phyloP scores from a whole-genome alignment of 2,329 filamentous ascomycete genomes.

The Penicillium expansum region DNA sequence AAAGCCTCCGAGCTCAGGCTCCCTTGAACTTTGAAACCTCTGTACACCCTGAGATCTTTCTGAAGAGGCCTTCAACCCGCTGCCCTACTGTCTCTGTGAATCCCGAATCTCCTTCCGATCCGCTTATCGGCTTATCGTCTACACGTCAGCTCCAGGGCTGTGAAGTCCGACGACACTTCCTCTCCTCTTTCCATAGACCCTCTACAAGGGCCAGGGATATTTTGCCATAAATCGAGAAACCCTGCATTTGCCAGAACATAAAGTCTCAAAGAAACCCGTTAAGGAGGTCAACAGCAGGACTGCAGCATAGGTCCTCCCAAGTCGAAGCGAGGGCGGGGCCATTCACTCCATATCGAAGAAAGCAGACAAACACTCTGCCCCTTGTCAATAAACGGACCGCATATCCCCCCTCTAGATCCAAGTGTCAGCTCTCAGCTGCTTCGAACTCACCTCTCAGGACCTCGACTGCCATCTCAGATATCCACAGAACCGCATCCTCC shows the following conservation, averaged over 20 bases:
- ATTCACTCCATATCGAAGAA: conserved; percentile 2
- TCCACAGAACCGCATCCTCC: not conserved
- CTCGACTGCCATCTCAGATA: conserved; percentile 5
- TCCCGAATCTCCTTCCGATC: conserved; percentile 2
- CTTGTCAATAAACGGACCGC: conserved; percentile 4
- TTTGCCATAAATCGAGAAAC: not conserved
- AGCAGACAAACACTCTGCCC: conserved; percentile 4
- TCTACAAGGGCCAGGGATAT: not conserved
- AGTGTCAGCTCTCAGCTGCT: conserved; percentile 1
- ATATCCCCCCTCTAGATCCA: conserved; percentile 1
- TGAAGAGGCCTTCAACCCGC: not conserved
- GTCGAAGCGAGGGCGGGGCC: conserved; percentile 11
- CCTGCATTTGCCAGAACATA: not conserved
- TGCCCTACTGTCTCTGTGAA: not conserved
- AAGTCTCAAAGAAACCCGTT: not conserved
- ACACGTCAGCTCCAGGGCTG: conserved; percentile 7
- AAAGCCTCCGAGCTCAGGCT: not conserved
- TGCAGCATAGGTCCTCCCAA: not conserved
- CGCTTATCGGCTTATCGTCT: conserved; percentile 13
- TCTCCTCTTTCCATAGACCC: not conserved
- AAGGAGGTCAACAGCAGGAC: not conserved
- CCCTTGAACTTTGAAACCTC: not conserved
- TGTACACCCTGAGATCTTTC: not conserved
- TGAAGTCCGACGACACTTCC: not conserved
- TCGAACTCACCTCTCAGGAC: conserved; percentile 24